Evolutionary conservation across 73 alveolate species (phyloP).

Genomic region (Symbiodinium pilosum): DNA sequence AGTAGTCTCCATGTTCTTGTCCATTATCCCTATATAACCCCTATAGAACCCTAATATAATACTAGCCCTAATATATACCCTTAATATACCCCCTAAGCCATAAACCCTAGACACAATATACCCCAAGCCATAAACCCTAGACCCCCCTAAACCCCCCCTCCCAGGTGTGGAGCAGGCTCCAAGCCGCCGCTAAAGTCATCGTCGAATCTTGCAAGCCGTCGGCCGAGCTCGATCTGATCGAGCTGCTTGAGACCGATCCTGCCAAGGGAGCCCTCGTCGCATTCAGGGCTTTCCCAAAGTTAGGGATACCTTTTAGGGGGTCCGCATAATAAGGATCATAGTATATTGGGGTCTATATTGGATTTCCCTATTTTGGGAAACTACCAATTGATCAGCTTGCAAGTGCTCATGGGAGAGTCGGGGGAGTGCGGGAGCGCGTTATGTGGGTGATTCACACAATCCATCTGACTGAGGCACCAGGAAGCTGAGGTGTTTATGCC

Average conservation of each 20-base stretch:
- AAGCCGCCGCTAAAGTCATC: constrained; percentile 82
- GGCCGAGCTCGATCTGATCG: constrained; percentile 68
- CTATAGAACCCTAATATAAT: too few relatives aligned
- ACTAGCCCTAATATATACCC: too few relatives aligned
- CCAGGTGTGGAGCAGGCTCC: neutral
- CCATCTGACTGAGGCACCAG: too few relatives aligned
- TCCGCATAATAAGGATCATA: neutral
- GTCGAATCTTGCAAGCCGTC: constrained; percentile 54
- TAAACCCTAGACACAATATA: neutral
- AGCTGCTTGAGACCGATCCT: constrained; percentile 80
- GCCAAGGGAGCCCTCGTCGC: neutral
- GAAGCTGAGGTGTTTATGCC: too few relatives aligned
- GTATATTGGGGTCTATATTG: neutral
- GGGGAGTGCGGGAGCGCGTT: too few relatives aligned
- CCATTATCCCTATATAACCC: too few relatives aligned
- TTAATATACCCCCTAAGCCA: too few relatives aligned
- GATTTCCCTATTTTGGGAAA: too few relatives aligned
- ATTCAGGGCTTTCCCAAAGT: neutral
- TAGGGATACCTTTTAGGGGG: neutral
- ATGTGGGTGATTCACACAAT: too few relatives aligned
- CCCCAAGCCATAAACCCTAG: neutral
- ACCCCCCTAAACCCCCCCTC: neutral
- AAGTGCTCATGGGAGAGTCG: too few relatives aligned
- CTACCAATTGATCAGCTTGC: too few relatives aligned
- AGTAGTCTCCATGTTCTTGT: too few relatives aligned